Base-by-base conservation (phyloP, 495 filamentous ascomycete species). In the Elasticomyces elasticus region DNA sequence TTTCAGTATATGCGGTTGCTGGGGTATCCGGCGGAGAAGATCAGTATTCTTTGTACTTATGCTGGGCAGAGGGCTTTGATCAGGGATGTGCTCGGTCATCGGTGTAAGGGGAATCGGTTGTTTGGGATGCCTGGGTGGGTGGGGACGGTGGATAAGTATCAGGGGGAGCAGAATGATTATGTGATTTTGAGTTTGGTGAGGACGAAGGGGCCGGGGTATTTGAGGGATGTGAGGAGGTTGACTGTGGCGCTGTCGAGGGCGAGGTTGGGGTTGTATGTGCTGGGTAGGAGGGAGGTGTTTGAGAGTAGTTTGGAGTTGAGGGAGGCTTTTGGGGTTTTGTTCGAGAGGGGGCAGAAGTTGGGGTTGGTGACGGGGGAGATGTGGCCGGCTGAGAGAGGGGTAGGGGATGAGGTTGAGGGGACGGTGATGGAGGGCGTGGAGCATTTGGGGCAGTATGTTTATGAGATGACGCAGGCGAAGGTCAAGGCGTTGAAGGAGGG, bases 151-250 rank as follows among this genome's bases (percentile, higher is more conserved):
- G 92, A 99, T 69, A 94, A 94, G 67, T 99, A 96, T 62, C 92
- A 99, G 73, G 92, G 92, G 59, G 94, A 97, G 75, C 92, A 99
- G 72, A 99, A 97, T 70, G 92, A 96, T 63, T 97, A 95, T 65
- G 81, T 98, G 55, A 89, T 98, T 60, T 81, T 98, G 55, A 94
- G 88, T 5, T 75, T 98, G 48, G 89, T 86, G 28, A 83, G 92
- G 45, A 96, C 94, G 30, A 85, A 84, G 42, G 78, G 83, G 35
- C 83, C 90, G n/a, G 92, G 92, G 33, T 98, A 95, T 67, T 78
- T 98, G 4, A 86, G 92, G 52, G 90, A 95, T 64, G 82, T 96
- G 63, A 83, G 94, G 40, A 87, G 92, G 52, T 80, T 98, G 22
- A 98, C 92, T 0, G 92, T 98, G 17, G 91, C 92, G n/a, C 80